These are phyloP conservation scores for Xylaria acuta DNA, from an alignment of 495 filamentous ascomycete genomes.

Conservation along the genomic window DNA sequence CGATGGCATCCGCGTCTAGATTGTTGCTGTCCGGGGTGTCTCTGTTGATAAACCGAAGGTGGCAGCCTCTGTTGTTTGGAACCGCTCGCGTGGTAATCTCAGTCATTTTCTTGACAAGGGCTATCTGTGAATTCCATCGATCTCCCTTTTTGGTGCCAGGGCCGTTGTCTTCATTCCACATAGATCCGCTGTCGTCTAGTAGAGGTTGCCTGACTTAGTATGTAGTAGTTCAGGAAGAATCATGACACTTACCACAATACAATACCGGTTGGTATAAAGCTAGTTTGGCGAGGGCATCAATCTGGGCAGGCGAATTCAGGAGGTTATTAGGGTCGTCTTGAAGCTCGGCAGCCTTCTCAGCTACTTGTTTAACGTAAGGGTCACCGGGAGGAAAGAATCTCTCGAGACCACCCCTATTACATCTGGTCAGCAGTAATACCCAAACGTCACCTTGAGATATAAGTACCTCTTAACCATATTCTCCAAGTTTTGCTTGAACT, in stretches of 20 bases:
- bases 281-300: slow-evolving; percentile 18
- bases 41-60: slow-evolving; percentile 22
- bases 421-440: neutral
- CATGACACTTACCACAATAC: slow-evolving; percentile 19
- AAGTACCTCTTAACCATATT: slow-evolving; percentile 14
- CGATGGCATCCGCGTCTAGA: slow-evolving; percentile 1
- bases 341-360: slow-evolving; percentile 20
- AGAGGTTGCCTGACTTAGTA: neutral
- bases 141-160: slow-evolving; percentile 18
- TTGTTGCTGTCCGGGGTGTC: neutral
- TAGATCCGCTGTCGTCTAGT: slow-evolving; percentile 17
- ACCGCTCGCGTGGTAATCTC: slow-evolving; percentile 14
- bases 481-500: slow-evolving; percentile 16
- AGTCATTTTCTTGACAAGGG: slow-evolving; percentile 21
- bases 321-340: slow-evolving; percentile 5
- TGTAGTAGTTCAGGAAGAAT: neutral
- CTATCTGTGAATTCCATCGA: slow-evolving; percentile 12
- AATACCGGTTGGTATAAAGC: slow-evolving; percentile 17
- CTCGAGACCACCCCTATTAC: slow-evolving; percentile 17
- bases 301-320: slow-evolving; percentile 24
- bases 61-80: slow-evolving; percentile 17
- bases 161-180: slow-evolving; percentile 24
- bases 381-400: slow-evolving; percentile 15
- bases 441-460: neutral
- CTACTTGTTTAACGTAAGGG: slow-evolving; percentile 21